A percentile compares a stretch with the other conserved stretches of the same genome.
Conservation (phyloP, 1,284 basidiomycete species). For the Puccinia horiana region DNA sequence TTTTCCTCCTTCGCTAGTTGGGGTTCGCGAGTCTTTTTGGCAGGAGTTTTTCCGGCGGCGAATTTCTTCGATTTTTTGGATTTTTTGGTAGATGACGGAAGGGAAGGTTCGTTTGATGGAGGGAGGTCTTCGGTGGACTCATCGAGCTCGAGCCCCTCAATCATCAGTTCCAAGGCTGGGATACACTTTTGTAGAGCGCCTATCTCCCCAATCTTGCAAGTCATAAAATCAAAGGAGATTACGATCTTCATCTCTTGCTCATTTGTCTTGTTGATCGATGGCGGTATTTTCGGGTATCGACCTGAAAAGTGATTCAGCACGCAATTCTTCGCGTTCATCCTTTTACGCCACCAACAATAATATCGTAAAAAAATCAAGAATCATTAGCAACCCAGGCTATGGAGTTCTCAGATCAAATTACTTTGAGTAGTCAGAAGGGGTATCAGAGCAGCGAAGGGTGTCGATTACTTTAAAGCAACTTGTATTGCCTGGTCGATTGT, state of each 20-base stretch:
- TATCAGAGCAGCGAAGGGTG: background rate
- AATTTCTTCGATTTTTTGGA: background rate
- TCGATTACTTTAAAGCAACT: conserved; percentile 77
- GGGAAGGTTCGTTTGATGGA: background rate
- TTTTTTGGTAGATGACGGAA: background rate
- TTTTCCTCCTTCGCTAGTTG: background rate
- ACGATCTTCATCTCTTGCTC: conserved; percentile 62
- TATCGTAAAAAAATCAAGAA: background rate
- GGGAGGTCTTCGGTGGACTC: background rate
- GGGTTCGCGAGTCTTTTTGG: background rate
- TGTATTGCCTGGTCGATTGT: conserved; percentile 58
- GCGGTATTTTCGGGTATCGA: conserved; percentile 83
- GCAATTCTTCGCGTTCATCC: conserved; percentile 76
- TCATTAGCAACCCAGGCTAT: background rate
- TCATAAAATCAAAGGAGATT: conserved; percentile 78
- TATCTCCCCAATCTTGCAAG: conserved; percentile 72
- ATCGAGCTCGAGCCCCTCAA: conserved; percentile 55
- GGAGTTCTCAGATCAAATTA: background rate
- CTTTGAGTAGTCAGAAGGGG: background rate
- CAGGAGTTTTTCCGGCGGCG: background rate
- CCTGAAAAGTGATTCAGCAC: conserved; percentile 94
- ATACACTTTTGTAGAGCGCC: conserved; percentile 77
- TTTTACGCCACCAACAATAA: background rate
- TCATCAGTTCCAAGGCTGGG: conserved; percentile 70
- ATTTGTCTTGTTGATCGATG: conserved; percentile 6